phyloP scores from a whole-genome alignment of 2,329 filamentous ascomycete species.

The Ascocoryne sarcoides region DNA sequence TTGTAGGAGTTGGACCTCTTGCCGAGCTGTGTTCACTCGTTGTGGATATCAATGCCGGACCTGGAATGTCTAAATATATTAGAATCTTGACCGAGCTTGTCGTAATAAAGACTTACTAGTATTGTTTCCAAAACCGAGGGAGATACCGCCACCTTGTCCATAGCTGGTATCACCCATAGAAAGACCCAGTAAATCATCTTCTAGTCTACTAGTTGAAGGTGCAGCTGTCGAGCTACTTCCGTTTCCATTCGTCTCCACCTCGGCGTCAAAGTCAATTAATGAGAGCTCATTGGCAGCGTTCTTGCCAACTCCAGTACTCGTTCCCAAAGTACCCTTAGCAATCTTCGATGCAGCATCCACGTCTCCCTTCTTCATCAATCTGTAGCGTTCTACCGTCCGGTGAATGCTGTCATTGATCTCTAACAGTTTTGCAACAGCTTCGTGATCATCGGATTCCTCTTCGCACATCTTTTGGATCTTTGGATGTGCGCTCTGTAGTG shows the following conservation, averaged over 20 bases:
- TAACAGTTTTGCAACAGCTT: slow-evolving; percentile 88
- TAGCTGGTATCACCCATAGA: slow-evolving; percentile 55
- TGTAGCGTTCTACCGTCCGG: slow-evolving; percentile 89
- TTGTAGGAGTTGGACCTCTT: slow-evolving; percentile 37
- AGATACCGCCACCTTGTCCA: slow-evolving; percentile 71
- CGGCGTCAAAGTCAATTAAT: slow-evolving; percentile 80
- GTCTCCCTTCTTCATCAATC: slow-evolving; percentile 92
- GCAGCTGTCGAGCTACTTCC: slow-evolving; percentile 37
- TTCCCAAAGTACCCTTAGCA: slow-evolving; percentile 68
- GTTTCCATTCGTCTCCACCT: slow-evolving; percentile 50
- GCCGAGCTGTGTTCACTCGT: slow-evolving; percentile 52
- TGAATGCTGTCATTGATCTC: slow-evolving; percentile 99
- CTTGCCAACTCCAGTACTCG: slow-evolving; percentile 55
- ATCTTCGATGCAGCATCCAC: slow-evolving; percentile 75
- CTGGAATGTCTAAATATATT: slow-evolving; percentile 48
- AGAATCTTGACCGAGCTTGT: background rate
- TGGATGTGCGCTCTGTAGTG: slow-evolving; percentile 86
- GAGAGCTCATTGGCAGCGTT: slow-evolving; percentile 72
- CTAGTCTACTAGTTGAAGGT: slow-evolving; percentile 42
- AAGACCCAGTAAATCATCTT: slow-evolving; percentile 84
- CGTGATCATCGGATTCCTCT: slow-evolving; percentile 93
- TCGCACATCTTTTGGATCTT: slow-evolving; percentile 99
- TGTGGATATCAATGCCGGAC: slow-evolving; percentile 53
- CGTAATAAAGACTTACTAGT: slow-evolving; percentile 42
- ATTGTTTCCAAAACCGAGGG: slow-evolving; percentile 68